Percentiles rank a stretch among this genome's conserved stretches.
phyloP scores from a whole-genome alignment of 2,329 filamentous ascomycete genomes.

The Xylaria sp. region DNA sequence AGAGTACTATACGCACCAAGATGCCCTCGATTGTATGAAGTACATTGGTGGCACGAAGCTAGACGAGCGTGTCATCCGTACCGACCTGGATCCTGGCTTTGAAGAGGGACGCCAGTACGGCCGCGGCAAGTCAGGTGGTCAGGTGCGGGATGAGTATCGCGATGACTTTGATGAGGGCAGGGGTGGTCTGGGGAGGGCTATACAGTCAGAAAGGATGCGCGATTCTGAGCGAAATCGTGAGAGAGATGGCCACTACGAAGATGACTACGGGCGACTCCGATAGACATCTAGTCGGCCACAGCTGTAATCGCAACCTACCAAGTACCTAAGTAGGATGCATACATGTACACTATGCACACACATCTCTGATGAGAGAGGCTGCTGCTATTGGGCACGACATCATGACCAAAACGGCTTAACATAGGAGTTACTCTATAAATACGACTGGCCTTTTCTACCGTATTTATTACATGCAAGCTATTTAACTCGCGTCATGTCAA shows the following conservation, averaged over 20 bases:
- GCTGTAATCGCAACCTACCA: too few relatives aligned
- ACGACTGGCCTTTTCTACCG: not conserved
- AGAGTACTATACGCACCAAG: constrained; percentile 97
- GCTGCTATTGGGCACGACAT: not conserved
- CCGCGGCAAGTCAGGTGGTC: constrained; percentile 91
- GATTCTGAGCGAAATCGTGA: constrained; percentile 50
- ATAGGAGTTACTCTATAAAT: constrained; percentile 3
- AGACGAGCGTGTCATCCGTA: constrained; percentile 94
- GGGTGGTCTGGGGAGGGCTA: constrained; percentile 83
- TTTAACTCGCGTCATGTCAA: not conserved
- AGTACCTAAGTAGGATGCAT: not conserved
- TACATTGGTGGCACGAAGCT: constrained; percentile 98
- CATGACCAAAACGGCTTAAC: not conserved
- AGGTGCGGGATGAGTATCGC: constrained; percentile 96
- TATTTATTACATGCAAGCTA: constrained; percentile 5
- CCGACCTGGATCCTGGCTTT: constrained; percentile 94
- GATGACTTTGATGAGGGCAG: constrained; percentile 96
- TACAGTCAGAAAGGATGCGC: constrained; percentile 56
- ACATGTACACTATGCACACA: constrained; percentile 7
- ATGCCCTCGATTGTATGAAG: constrained; percentile 97
- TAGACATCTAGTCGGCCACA: constrained; percentile 43
- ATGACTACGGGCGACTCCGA: constrained; percentile 63
- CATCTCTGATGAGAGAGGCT: not conserved
- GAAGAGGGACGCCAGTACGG: constrained; percentile 96
- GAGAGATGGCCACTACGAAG: constrained; percentile 50